A percentile compares a stretch with the other conserved stretches of the same genome.
Conservation (phyloP, 1,284 basidiomycete genomes). For the Sanguinoderma infundibulare region DNA sequence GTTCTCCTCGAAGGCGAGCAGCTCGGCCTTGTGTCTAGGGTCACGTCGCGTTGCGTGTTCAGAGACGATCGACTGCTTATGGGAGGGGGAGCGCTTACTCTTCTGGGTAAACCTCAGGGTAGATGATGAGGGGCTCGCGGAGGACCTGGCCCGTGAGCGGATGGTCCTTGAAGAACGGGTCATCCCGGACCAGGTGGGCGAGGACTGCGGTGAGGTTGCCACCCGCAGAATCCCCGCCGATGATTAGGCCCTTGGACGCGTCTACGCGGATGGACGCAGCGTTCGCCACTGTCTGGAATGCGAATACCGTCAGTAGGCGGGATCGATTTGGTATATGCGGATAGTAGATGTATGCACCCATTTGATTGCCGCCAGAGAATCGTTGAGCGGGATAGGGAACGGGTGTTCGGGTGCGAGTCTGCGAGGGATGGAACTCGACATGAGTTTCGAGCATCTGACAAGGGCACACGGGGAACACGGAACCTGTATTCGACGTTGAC, state of each 20-base stretch:
- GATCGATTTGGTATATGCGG: not conserved
- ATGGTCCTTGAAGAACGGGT: conserved; percentile 22
- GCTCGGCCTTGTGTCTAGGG: not conserved
- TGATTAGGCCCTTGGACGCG: conserved; percentile 22
- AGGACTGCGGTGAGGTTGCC: conserved; percentile 27
- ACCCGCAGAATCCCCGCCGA: conserved; percentile 31
- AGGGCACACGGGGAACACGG: too few relatives aligned
- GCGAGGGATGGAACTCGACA: too few relatives aligned
- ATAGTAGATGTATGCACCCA: not conserved
- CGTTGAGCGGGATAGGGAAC: conserved; percentile 5
- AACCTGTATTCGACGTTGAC: conserved; percentile 10
- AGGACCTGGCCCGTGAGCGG: conserved; percentile 19
- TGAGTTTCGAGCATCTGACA: too few relatives aligned
- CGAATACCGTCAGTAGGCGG: conserved; percentile 9
- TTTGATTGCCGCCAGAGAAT: not conserved
- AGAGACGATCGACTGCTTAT: too few relatives aligned
- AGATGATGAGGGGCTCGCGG: conserved; percentile 15
- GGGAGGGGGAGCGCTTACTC: too few relatives aligned
- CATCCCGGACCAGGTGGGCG: conserved; percentile 26
- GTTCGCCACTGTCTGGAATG: conserved; percentile 3
- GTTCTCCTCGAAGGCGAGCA: not conserved
- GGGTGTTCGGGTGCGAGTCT: not conserved
- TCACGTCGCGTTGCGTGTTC: too few relatives aligned
- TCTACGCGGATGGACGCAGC: not conserved
- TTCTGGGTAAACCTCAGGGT: conserved; percentile 16